phyloP scores from a whole-genome alignment of 169 alveolate genomes.

The Eimeria maxima region DNA sequence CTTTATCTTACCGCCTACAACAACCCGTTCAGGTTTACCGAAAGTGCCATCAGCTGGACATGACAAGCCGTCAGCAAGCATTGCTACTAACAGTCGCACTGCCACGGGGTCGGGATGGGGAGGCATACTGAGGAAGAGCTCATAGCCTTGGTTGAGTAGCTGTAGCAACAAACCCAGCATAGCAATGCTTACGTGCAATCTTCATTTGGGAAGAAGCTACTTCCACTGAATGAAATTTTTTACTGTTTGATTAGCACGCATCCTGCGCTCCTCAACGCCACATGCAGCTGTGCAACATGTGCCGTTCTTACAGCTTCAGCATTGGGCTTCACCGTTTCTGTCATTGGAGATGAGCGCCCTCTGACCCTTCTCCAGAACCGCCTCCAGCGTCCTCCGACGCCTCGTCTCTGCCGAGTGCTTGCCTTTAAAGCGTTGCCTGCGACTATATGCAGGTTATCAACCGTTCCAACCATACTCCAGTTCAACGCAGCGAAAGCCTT shows the following conservation, averaged over 20 bases:
- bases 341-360: not conserved
- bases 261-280: not conserved
- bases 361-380: not conserved
- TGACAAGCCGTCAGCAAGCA: constrained; percentile 18
- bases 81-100: not conserved
- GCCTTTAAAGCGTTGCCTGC: not conserved
- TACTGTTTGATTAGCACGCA: not conserved
- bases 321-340: not conserved
- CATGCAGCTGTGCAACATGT: not conserved
- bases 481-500: constrained; percentile 16
- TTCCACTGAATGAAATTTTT: not conserved
- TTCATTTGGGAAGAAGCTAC: not conserved
- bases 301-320: constrained; percentile 33
- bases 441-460: constrained; percentile 29
- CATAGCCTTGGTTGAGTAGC: constrained; percentile 21
- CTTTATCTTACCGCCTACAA: not conserved
- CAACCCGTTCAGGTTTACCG: not conserved
- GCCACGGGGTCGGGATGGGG: constrained; percentile 54
- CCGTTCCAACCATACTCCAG: constrained; percentile 50
- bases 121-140: constrained; percentile 25
- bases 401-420: not conserved
- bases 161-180: not conserved
- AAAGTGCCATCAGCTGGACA: constrained; percentile 40
- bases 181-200: not conserved
- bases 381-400: not conserved